A percentile compares a stretch with the other conserved stretches of the same genome.
Evolutionary conservation across 345 rosid species (phyloP).

Genomic region (Eucalyptus sp.): DNA sequence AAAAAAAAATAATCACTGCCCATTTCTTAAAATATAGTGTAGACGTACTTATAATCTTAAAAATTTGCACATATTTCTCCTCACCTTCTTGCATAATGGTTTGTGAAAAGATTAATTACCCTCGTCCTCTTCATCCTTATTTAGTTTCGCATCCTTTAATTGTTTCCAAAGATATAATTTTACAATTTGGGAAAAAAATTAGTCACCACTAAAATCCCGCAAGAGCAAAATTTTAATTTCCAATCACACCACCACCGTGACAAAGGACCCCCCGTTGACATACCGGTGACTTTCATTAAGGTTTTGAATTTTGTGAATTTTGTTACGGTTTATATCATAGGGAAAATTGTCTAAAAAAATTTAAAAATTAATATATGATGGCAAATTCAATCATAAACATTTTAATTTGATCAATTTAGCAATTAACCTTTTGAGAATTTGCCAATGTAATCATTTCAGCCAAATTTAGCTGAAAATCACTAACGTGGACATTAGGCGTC

Average conservation of each 20-base stretch:
- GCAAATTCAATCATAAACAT: fast-evolving
- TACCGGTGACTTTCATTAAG: too few species aligned
- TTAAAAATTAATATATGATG: fast-evolving
- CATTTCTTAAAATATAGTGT: background rate
- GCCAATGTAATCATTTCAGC: fast-evolving
- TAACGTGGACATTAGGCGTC: fast-evolving
- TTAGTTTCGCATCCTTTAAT: background rate
- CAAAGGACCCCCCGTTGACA: too few species aligned
- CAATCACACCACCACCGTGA: background rate
- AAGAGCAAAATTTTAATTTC: background rate
- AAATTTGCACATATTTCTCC: background rate
- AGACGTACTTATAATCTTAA: background rate
- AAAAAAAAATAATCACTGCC: background rate
- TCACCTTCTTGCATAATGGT: background rate
- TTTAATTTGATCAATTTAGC: fast-evolving
- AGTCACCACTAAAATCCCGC: background rate
- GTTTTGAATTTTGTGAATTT: too few species aligned
- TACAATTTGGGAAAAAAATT: background rate
- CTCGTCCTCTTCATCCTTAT: background rate
- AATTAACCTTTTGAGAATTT: background rate
- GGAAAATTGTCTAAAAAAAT: background rate
- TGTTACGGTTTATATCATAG: too few species aligned
- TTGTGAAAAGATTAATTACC: background rate
- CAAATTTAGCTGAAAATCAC: background rate
- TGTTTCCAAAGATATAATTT: background rate